phyloP scores from a whole-genome alignment of 192 early-diverging fungal species.

The Linnemannia zychae region DNA sequence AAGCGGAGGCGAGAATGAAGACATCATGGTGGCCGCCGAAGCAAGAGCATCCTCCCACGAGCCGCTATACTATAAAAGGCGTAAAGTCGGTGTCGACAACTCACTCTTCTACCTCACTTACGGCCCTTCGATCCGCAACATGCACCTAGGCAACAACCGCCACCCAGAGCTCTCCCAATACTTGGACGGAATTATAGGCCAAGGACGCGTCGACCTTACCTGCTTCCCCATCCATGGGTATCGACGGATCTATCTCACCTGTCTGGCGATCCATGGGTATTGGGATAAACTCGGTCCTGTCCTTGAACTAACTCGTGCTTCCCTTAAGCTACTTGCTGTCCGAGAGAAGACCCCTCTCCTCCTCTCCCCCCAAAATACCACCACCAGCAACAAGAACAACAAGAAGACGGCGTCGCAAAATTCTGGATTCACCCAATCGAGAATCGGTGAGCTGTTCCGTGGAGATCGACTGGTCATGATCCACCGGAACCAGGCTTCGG shows the following conservation, averaged over 20 bases:
- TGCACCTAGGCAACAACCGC: background rate
- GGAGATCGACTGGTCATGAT: background rate
- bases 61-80: too few species aligned
- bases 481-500: background rate
- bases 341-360: background rate
- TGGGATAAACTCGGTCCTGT: background rate
- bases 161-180: background rate
- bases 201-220: background rate
- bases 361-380: too few species aligned
- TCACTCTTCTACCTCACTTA: conserved; percentile 1
- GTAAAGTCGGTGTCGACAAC: background rate
- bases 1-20: background rate
- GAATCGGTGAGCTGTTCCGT: background rate
- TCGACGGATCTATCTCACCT: background rate
- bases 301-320: background rate
- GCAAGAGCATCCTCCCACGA: background rate
- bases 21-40: background rate
- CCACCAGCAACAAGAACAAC: background rate
- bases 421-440: background rate
- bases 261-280: background rate
- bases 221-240: background rate
- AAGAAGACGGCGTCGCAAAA: background rate
- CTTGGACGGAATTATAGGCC: background rate
- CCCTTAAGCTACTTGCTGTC: background rate
- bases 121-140: background rate